These are phyloP conservation scores for Fusarium papillatum DNA, from an alignment of 2,329 filamentous ascomycete genomes.

Conservation along the genomic window DNA sequence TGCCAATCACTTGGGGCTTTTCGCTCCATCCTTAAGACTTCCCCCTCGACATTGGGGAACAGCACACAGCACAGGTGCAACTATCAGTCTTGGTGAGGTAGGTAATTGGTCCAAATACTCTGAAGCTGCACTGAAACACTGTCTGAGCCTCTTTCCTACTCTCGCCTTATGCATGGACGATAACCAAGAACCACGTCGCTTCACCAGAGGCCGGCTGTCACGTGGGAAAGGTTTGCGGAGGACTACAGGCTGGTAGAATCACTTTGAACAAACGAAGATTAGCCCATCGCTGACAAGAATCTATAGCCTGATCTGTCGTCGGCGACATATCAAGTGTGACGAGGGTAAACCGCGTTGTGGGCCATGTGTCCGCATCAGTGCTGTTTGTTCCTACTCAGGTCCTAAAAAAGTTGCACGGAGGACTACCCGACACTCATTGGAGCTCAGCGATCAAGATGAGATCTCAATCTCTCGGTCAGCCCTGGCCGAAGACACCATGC, in stretches of 20 bases:
- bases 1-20: neutral
- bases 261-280: too few relatives aligned
- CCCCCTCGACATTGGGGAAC: neutral
- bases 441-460: neutral
- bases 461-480: neutral
- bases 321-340: slow-evolving; percentile 26
- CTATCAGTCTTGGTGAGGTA: neutral
- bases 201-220: slow-evolving; percentile 19
- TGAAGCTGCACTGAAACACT: too few relatives aligned
- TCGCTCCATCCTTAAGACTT: neutral
- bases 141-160: too few relatives aligned
- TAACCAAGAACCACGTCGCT: slow-evolving; percentile 7
- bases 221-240: slow-evolving; percentile 31
- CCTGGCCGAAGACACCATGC: too few relatives aligned
- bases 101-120: neutral
- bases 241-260: slow-evolving; percentile 23
- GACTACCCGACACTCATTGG: neutral
- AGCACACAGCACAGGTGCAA: neutral
- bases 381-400: neutral
- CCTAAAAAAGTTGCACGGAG: neutral
- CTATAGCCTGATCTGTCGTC: slow-evolving; percentile 21
- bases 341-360: slow-evolving; percentile 22
- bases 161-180: slow-evolving; percentile 62
- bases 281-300: neutral
- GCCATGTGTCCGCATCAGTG: slow-evolving; percentile 41